Percentiles rank a stretch among this genome's conserved stretches.
These are phyloP conservation scores for Scolecobasidium constrictum DNA, from an alignment of 2,329 filamentous ascomycete genomes.

Conservation along the genomic window DNA sequence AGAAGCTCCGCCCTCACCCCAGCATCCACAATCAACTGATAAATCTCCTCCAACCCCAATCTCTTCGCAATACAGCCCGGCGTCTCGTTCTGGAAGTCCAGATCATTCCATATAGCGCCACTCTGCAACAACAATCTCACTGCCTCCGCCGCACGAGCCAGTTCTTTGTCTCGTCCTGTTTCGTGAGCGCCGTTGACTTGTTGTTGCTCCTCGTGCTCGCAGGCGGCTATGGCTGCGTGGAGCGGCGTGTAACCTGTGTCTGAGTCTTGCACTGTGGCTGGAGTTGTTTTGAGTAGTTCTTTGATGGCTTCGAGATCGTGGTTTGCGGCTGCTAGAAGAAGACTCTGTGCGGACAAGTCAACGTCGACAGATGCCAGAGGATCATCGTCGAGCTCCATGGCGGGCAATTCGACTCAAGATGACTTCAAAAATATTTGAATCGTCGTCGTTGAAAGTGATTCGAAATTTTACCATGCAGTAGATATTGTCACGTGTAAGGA, in stretches of 20 bases:
- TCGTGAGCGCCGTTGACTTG: conserved; percentile 20
- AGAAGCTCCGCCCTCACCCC: conserved; percentile 85
- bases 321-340: conserved; percentile 55
- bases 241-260: conserved; percentile 79
- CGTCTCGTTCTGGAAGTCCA: conserved; percentile 78
- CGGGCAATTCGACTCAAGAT: too few relatives aligned
- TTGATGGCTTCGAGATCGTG: conserved; percentile 59
- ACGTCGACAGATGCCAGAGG: conserved; percentile 18
- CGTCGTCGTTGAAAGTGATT: too few relatives aligned
- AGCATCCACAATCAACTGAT: conserved; percentile 76
- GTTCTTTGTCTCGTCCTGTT: conserved; percentile 16
- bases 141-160: conserved; percentile 53
- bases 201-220: conserved; percentile 32
- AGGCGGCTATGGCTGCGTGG: conserved; percentile 73
- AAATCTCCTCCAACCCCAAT: conserved; percentile 59
- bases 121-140: conserved; percentile 70
- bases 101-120: conserved; percentile 95
- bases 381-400: background rate
- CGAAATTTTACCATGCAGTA: too few relatives aligned
- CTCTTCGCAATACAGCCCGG: conserved; percentile 73
- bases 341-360: conserved; percentile 41
- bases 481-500: too few relatives aligned
- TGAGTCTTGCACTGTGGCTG: conserved; percentile 68
- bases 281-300: conserved; percentile 47
- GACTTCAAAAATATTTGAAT: too few relatives aligned